phyloP scores from a whole-genome alignment of 345 rosid species.

The Aurinia saxatilis region DNA sequence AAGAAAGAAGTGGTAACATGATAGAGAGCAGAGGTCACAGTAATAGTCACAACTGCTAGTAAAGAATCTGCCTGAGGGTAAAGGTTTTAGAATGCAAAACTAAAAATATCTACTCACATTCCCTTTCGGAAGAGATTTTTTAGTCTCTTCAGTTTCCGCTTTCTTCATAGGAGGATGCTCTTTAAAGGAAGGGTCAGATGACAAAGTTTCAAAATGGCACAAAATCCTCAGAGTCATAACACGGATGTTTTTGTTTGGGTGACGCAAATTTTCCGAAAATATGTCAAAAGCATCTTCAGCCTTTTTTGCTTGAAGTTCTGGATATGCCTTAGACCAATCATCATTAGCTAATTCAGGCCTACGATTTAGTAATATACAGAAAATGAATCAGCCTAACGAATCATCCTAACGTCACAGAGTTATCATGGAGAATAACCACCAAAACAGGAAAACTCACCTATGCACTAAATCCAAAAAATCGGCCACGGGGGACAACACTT shows the following conservation, averaged over 20 bases:
- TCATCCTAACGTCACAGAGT: slow-evolving; percentile 13
- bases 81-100: slow-evolving; percentile 5
- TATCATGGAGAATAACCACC: slow-evolving; percentile 4
- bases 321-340: slow-evolving; percentile 18
- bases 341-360: slow-evolving; percentile 41
- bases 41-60: not conserved
- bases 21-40: not conserved
- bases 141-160: slow-evolving; percentile 39
- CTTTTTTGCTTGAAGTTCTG: slow-evolving; percentile 42
- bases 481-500: slow-evolving; percentile 64
- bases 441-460: slow-evolving; percentile 44
- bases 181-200: slow-evolving; percentile 25
- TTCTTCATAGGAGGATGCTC: slow-evolving; percentile 44
- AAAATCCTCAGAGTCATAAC: slow-evolving; percentile 66
- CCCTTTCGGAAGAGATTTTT: slow-evolving; percentile 19
- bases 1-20: not conserved
- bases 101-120: slow-evolving; percentile 41
- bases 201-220: slow-evolving; percentile 52
- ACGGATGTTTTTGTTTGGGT: slow-evolving; percentile 62
- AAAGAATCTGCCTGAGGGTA: not conserved
- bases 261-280: slow-evolving; percentile 65
- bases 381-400: slow-evolving; percentile 12
- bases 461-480: slow-evolving; percentile 59
- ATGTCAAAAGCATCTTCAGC: slow-evolving; percentile 35
- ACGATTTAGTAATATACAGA: slow-evolving; percentile 9